Percentiles rank a stretch among this genome's conserved stretches.
Conservation (phyloP, 1,284 basidiomycete genomes). For the Pseudozyma pruni region DNA sequence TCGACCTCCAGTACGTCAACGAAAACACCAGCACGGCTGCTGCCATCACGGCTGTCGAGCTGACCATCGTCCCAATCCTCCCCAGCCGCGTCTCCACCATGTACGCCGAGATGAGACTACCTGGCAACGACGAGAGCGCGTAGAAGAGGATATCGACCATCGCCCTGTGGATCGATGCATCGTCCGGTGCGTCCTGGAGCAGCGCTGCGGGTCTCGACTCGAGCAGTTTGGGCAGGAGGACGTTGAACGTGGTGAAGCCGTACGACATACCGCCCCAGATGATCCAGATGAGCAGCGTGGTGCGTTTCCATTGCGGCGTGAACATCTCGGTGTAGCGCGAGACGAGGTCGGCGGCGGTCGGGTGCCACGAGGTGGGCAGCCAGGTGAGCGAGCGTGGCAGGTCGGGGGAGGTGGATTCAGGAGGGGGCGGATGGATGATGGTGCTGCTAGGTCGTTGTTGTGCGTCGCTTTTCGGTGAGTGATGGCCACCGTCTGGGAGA, state of each 20-base stretch:
- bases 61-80: constrained; percentile 74
- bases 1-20: constrained; percentile 20
- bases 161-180: constrained; percentile 30
- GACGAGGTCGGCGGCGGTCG: constrained; percentile 56
- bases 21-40: constrained; percentile 52
- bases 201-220: constrained; percentile 21
- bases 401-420: background rate
- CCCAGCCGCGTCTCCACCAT: constrained; percentile 84
- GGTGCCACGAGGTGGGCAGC: constrained; percentile 41
- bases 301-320: constrained; percentile 81
- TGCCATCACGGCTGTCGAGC: constrained; percentile 49
- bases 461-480: constrained; percentile 9
- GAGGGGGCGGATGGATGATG: background rate
- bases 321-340: constrained; percentile 81
- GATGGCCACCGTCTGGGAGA: background rate
- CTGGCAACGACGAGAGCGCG: constrained; percentile 56
- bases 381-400: constrained; percentile 29
- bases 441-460: constrained; percentile 8
- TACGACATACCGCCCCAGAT: constrained; percentile 62
- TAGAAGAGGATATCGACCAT: constrained; percentile 59
- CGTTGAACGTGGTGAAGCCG: constrained; percentile 97
- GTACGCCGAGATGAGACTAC: constrained; percentile 82
- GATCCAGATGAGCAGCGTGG: constrained; percentile 75
- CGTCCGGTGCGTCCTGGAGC: constrained; percentile 9
- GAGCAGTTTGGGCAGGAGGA: constrained; percentile 89